These are phyloP conservation scores for Crassisporium funariophilum DNA, from an alignment of 768 basidiomycete species.

Conservation along the genomic window DNA sequence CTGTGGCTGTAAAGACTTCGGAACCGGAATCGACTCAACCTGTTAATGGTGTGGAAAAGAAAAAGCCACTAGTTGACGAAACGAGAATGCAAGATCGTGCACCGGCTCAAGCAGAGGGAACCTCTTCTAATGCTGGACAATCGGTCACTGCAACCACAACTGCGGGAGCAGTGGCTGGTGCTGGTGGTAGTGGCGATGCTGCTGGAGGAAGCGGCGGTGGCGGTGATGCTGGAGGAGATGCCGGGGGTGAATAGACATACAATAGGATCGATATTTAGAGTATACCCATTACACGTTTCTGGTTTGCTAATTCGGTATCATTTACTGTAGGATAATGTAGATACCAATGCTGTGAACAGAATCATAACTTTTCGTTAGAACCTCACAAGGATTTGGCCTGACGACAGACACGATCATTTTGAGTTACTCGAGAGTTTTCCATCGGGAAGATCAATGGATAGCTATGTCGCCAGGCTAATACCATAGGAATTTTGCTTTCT, in stretches of 20 bases:
- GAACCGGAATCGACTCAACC: not conserved
- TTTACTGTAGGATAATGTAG: too few species aligned
- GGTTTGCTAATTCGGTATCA: too few species aligned
- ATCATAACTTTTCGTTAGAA: too few species aligned
- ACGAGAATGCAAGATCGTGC: not conserved
- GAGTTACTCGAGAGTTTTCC: too few species aligned
- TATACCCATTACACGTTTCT: too few species aligned
- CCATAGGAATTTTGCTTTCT: not conserved
- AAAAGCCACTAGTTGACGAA: not conserved
- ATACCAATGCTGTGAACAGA: too few species aligned
- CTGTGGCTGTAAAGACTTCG: not conserved
- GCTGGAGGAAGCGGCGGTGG: too few species aligned
- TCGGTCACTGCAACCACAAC: slow-evolving; percentile 1
- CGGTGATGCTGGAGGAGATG: slow-evolving; percentile 8
- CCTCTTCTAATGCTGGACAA: not conserved
- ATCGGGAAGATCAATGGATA: too few species aligned
- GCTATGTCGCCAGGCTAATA: slow-evolving; percentile 9
- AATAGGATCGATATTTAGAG: too few species aligned
- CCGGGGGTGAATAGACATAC: too few species aligned
- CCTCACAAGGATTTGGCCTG: too few species aligned
- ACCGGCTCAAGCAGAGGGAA: not conserved
- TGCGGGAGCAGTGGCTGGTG: slow-evolving; percentile 10
- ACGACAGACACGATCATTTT: too few species aligned
- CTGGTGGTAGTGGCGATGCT: slow-evolving; percentile 6
- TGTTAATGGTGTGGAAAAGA: not conserved